Evolutionary conservation across 2,329 filamentous ascomycete genomes (phyloP), one percentile per base, ranked within the genome.

Genomic region (Elsinoe necatrix): DNA sequence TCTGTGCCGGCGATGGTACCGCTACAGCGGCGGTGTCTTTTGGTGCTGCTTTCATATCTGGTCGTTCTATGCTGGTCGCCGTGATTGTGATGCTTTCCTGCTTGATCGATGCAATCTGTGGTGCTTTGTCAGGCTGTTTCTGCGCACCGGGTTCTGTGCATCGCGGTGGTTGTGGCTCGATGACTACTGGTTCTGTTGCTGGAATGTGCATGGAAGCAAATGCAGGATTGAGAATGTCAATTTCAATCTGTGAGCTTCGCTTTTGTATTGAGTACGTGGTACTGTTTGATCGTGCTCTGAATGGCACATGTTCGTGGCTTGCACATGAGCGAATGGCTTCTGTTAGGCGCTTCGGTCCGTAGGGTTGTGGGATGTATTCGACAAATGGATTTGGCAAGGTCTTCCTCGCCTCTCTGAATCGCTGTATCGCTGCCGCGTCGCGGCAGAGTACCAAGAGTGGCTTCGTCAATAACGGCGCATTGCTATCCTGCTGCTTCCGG

Each of bases 391-490:
- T 29, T 27, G 29, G 29, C 25, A 37, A 31, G 1, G 18, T 18
- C 16, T 11, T 20, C 11, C 16, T 34, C n/a, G 34, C 31, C 9
- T 52, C 48, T 25, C 34, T 35, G 29, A 39, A 25, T 18, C 25
- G 8, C 20, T 52, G 48, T 39, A 52, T 39, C n/a, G 29, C 29
- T 11, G 16, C 16, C 20, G 14, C 20, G 20, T 58, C 54, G 14
- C 37, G 48, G 29, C 57, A 58, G 6, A 58, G 45, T 1, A 58
- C 54, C 16, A 58, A 8, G 5, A 58, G n/a, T 9, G 52, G 57
- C 21, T 52, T 56, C 2, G 16, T 51, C n/a, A 41, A 41, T 20
- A 58, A 23, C n/a, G 21, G 25, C 2, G 12, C 9, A 11, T 43
- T 47, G 12, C 35, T n/a, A 6, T 2, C 16, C 4, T 43, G 29